These are phyloP conservation scores for Naegleria lovaniensis DNA, from an alignment of 208 protist species.

Conservation along the genomic window DNA sequence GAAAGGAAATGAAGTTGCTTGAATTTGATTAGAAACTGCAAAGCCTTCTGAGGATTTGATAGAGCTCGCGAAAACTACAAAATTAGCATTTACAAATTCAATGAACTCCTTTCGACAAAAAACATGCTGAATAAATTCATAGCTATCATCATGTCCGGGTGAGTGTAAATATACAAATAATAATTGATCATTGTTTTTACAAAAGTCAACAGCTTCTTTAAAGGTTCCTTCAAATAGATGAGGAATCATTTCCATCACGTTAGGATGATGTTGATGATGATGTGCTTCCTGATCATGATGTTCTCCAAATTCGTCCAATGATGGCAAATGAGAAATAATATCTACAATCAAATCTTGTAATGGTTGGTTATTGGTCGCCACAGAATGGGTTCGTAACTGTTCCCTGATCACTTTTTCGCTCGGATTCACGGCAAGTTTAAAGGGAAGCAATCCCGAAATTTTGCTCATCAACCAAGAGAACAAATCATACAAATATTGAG, in stretches of 20 bases:
- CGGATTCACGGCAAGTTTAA: background rate
- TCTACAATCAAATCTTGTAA: background rate
- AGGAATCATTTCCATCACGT: background rate
- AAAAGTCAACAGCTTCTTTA: background rate
- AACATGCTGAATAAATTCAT: background rate
- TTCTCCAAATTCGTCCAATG: background rate
- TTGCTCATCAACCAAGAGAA: background rate
- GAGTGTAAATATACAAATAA: conserved; percentile 25
- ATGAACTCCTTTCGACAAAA: background rate
- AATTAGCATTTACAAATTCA: conserved; percentile 13
- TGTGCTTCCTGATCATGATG: background rate
- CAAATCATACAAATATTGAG: background rate
- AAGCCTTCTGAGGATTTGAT: background rate
- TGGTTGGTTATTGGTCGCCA: background rate
- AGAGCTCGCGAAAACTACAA: background rate
- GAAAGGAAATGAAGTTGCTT: conserved; percentile 14
- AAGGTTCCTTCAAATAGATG: background rate
- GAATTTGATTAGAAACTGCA: background rate
- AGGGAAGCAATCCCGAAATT: background rate
- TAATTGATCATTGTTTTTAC: background rate
- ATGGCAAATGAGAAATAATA: background rate
- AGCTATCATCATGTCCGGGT: background rate
- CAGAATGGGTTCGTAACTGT: background rate
- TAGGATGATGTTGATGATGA: background rate
- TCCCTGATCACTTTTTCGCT: background rate